Evolutionary conservation across 768 basidiomycete species (phyloP).

Genomic region (Amanita rimosa): DNA sequence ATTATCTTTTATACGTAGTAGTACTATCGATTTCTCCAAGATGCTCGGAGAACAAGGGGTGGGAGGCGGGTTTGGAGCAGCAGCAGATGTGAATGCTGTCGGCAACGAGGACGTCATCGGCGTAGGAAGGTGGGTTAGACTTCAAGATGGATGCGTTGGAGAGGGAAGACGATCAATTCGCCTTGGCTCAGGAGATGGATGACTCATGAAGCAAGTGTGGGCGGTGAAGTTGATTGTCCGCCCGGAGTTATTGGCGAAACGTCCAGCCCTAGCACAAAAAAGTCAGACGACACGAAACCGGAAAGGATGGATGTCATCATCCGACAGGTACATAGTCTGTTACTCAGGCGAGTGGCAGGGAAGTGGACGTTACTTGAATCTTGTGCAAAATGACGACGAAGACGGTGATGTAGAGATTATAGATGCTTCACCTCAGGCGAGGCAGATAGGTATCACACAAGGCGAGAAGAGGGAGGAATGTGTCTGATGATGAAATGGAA

Average conservation of each 20-base stretch:
- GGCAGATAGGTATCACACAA: slow-evolving; percentile 4
- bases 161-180: slow-evolving; percentile 6
- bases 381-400: slow-evolving; percentile 3
- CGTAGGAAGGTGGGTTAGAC: slow-evolving; percentile 2
- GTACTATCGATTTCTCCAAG: slow-evolving; percentile 49
- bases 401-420: slow-evolving; percentile 10
- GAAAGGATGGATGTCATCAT: background rate
- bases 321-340: background rate
- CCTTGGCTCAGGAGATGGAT: background rate
- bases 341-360: slow-evolving; percentile 17
- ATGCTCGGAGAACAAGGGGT: slow-evolving; percentile 32
- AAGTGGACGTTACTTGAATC: slow-evolving; percentile 16
- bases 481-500: slow-evolving; percentile 1
- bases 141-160: slow-evolving; percentile 4
- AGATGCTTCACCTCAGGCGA: slow-evolving; percentile 9
- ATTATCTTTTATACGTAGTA: slow-evolving; percentile 57
- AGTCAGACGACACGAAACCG: background rate
- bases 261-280: background rate
- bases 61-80: slow-evolving; percentile 12
- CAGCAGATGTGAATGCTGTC: slow-evolving; percentile 4
- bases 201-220: slow-evolving; percentile 3
- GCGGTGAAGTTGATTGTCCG: slow-evolving; percentile 3
- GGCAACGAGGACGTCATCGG: slow-evolving; percentile 6
- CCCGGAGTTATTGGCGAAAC: slow-evolving; percentile 3
- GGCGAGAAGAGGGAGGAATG: slow-evolving; percentile 10